Conservation (phyloP, 208 protist genomes). For the Leishmania guyanensis region DNA sequence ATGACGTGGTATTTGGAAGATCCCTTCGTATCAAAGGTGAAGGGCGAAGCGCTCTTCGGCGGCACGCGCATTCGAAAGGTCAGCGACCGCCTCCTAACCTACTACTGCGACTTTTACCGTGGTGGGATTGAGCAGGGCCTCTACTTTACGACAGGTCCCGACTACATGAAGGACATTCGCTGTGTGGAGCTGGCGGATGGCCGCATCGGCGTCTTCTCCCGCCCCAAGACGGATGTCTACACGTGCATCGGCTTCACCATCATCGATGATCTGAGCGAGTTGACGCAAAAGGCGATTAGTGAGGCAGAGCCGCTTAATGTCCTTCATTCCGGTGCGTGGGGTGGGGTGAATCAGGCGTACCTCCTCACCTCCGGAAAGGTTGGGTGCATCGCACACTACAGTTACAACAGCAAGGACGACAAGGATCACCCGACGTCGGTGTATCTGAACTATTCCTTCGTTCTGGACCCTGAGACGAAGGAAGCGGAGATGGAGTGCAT, state of each 20-base stretch:
- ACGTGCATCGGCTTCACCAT: constrained; percentile 65
- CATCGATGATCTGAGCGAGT: constrained; percentile 49
- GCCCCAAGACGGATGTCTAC: constrained; percentile 49
- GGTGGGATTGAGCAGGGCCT: constrained; percentile 42
- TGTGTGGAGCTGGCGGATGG: constrained; percentile 46
- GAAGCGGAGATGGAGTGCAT: constrained; percentile 41
- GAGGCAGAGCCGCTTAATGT: constrained; percentile 58
- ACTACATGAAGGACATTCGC: constrained; percentile 68
- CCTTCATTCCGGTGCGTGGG: constrained; percentile 59
- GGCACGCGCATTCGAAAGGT: constrained; percentile 54
- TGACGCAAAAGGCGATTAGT: constrained; percentile 50
- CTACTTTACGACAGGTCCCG: constrained; percentile 52
- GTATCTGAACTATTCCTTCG: constrained; percentile 70
- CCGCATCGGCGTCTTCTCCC: constrained; percentile 66
- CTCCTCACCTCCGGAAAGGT: constrained; percentile 58
- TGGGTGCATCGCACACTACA: constrained; percentile 75
- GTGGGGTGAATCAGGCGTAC: constrained; percentile 70
- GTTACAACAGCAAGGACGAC: constrained; percentile 53
- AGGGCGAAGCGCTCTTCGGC: constrained; percentile 55
- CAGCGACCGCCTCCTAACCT: constrained; percentile 37
- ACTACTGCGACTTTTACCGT: constrained; percentile 66
- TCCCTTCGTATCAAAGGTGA: constrained; percentile 50
- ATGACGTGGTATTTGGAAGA: constrained; percentile 64
- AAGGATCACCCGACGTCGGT: constrained; percentile 42
- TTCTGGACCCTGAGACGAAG: constrained; percentile 54